Percentiles rank a stretch among this genome's conserved stretches.
These are phyloP conservation scores for Thoreauomyces humboldtii DNA, from an alignment of 192 early-diverging fungal species.

Conservation along the genomic window DNA sequence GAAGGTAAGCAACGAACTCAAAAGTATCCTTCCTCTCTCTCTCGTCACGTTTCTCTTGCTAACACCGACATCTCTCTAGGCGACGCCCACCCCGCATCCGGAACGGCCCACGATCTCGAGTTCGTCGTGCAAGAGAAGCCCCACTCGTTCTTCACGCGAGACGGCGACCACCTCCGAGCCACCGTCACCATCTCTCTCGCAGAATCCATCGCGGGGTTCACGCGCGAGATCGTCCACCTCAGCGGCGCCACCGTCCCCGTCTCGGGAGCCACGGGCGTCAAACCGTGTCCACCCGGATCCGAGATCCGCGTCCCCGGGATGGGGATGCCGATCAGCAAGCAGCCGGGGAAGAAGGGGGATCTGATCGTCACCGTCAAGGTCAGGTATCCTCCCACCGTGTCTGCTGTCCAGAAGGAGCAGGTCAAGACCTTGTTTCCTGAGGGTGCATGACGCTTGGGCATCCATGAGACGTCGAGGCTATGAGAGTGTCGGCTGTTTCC, in stretches of 20 bases:
- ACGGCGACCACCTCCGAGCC: conserved; percentile 74
- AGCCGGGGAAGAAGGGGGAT: conserved; percentile 80
- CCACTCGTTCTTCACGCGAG: conserved; percentile 80
- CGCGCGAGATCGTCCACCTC: conserved; percentile 67
- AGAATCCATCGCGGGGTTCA: conserved; percentile 82
- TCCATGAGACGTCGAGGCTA: too few species aligned
- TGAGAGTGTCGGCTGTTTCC: too few species aligned
- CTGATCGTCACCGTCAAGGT: conserved; percentile 78
- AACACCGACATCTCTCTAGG: too few species aligned
- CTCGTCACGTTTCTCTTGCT: too few species aligned
- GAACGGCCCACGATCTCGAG: conserved; percentile 81
- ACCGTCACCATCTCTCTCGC: conserved; percentile 65
- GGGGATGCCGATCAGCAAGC: conserved; percentile 94
- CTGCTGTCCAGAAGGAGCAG: conserved; percentile 66
- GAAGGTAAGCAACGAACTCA: too few species aligned
- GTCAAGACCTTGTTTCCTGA: conserved; percentile 18
- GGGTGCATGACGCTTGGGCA: too few species aligned
- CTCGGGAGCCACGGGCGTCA: conserved; percentile 46
- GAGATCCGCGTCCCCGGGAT: conserved; percentile 72
- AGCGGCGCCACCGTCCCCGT: conserved; percentile 73
- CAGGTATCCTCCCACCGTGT: conserved; percentile 72
- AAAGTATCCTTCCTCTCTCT: too few species aligned
- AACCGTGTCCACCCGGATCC: conserved; percentile 69
- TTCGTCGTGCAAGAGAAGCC: conserved; percentile 94
- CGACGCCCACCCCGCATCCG: conserved; percentile 53